A percentile compares a stretch with the other conserved stretches of the same genome.
phyloP scores from a whole-genome alignment of 441 rosid species.

The Corymbia citriodora region DNA sequence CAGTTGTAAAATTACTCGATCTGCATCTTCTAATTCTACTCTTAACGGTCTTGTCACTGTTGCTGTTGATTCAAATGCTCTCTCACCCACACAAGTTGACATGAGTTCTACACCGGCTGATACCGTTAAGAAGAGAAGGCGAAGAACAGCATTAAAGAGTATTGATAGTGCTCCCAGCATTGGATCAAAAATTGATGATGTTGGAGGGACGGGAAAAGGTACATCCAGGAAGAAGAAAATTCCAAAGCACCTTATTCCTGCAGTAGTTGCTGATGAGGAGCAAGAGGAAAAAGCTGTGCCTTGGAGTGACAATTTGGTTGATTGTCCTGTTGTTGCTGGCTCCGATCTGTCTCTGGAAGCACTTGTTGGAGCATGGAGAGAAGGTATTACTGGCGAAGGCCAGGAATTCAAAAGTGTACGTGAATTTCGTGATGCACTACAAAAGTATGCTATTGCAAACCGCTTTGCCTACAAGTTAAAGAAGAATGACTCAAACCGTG shows the following conservation, averaged over 20 bases:
- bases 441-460: constrained; percentile 81
- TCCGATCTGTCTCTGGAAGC: constrained; percentile 32
- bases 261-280: constrained; percentile 25
- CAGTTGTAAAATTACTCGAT: not conserved
- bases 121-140: constrained; percentile 80
- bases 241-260: constrained; percentile 10
- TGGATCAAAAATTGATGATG: constrained; percentile 25
- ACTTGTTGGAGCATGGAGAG: constrained; percentile 69
- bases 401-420: constrained; percentile 75
- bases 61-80: constrained; percentile 16
- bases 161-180: constrained; percentile 27
- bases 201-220: constrained; percentile 31
- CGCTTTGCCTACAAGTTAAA: constrained; percentile 72
- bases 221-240: constrained; percentile 21
- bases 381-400: constrained; percentile 75
- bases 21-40: constrained; percentile 6
- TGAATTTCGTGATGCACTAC: constrained; percentile 84
- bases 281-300: constrained; percentile 14
- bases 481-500: constrained; percentile 82
- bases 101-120: constrained; percentile 56
- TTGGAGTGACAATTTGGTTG: constrained; percentile 18
- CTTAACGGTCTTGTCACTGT: constrained; percentile 9
- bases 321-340: constrained; percentile 9
- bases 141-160: constrained; percentile 44
- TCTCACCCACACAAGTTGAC: constrained; percentile 26